Base-by-base conservation (phyloP, 441 rosid species). In the Cnidoscolus chayamansa region DNA sequence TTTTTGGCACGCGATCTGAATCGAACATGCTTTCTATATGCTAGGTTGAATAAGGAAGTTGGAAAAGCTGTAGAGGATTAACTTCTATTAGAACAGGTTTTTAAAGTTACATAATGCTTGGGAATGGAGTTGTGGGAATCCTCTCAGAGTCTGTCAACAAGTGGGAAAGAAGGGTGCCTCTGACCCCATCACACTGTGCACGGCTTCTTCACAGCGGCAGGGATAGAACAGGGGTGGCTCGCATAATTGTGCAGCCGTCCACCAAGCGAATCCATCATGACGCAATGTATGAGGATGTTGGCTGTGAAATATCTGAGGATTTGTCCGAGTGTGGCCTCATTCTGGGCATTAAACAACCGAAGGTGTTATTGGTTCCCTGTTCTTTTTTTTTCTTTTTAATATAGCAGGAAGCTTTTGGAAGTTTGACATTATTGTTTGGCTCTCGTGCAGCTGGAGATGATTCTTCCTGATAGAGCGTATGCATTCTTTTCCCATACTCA, bases 401-500 rank as follows among this genome's bases (percentile, higher is more conserved):
- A 47, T 0, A 51, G 35, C 50, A 7, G 50, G 10, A 47, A 47
- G 57, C 10, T 48, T 12, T 31, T 15, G 58, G 13, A 7, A 11
- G 51, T 73, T 19, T 76, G 43, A 68, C 48, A 25, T 59, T 19
- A 68, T 68, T 62, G 69, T 54, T 76, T 47, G 48, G 55, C 3
- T 74, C 56, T 70, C 48, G 50, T 80, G 83, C 87, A 91, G 98
- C 64, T 90, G 73, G 89, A 90, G 68, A 86, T 89, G 96, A 83
- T 93, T 72, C 91, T 90, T 74, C 94, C 92, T 3, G 89, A 90
- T 65, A 88, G 93, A 82, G 96, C 93, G 67, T 93, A 91, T 81
- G 96, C 97, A 74, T 93, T 93, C 89, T 93, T 93, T 79, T 91
- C 97, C 1, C 98, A 93, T 77, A 90, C 97, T 67, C 98, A 91